Evolutionary conservation across 1,139 yeast species (phyloP), one percentile per base, ranked within the genome.

Genomic region (Arxiozyma heterogenica): DNA sequence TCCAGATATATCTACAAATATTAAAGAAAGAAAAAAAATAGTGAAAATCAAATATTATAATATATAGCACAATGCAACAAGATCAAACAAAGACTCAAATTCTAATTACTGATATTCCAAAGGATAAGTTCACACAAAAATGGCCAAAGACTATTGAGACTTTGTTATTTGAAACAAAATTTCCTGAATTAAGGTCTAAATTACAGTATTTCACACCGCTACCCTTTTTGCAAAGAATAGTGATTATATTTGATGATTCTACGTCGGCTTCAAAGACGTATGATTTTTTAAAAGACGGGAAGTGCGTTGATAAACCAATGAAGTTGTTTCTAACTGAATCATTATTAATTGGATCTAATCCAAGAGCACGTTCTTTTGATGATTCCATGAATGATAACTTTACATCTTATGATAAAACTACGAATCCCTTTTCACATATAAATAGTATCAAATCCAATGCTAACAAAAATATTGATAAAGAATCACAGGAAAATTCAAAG

Each of bases 101-200:
- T 27, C 55, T 67, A 44, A 63, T 67, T 43, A 67, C 71, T 6
- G 67, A 65, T 55, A 54, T 67, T 23, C 64, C 69, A 11, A 63
- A 57, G 54, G 55, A 51, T 1, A 55, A 53, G 43, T 67, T 67
- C 53, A 54, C 53, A 15, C 34, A 55, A 25, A 58, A 59, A 25
- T 66, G 69, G 70, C 66, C 69, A 8, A 55, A 57, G 17, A 51
- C 50, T n/a, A 47, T 67, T 50, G 61, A 66, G 49, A 51, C 54
- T 17, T 52, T 55, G 49, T 49, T 67, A 42, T 66, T 66, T 49
- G 57, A 53, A 7, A 52, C 49, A 20, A 49, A 58, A 43, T 67
- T 64, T 53, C 66, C 67, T 1, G 53, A 59, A 9, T 56, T 64
- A 34, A 59, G 51, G 46, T 22, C 55, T 4, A 57, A 59, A 27